A percentile compares a stretch with the other conserved stretches of the same genome.
phyloP scores from a whole-genome alignment of 1,139 yeast species.

The Yamadazyma diospyri region DNA sequence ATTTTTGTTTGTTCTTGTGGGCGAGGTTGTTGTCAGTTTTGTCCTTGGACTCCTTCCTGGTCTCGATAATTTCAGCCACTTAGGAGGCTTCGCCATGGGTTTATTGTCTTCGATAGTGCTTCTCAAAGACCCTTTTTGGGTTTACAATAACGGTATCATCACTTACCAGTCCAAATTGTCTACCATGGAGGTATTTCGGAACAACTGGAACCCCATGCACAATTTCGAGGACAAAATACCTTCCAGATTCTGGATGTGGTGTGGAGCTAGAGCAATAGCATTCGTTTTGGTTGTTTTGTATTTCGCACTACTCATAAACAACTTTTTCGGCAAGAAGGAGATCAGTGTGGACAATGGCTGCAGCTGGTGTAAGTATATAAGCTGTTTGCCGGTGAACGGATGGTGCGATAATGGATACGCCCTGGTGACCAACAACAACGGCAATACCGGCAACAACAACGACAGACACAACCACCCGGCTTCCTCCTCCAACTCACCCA shows the following conservation, averaged over 20 bases:
- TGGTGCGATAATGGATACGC: constrained; percentile 69
- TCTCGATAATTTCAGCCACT: constrained; percentile 70
- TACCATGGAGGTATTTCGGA: constrained; percentile 39
- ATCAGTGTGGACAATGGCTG: constrained; percentile 33
- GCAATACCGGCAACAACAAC: not conserved
- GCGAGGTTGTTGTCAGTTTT: constrained; percentile 58
- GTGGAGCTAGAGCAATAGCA: constrained; percentile 43
- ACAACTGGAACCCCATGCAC: constrained; percentile 41
- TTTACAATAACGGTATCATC: constrained; percentile 41
- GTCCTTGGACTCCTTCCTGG: constrained; percentile 73
- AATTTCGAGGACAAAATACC: constrained; percentile 34
- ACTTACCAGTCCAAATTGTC: constrained; percentile 35
- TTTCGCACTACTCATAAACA: constrained; percentile 46
- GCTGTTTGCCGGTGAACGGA: constrained; percentile 67
- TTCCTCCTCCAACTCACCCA: constrained; percentile 1
- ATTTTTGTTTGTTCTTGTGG: constrained; percentile 46
- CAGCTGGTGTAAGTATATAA: constrained; percentile 70
- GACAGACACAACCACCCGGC: not conserved
- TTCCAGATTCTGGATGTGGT: constrained; percentile 46
- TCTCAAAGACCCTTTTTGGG: constrained; percentile 58
- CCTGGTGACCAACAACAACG: constrained; percentile 22
- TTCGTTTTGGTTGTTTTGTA: constrained; percentile 47
- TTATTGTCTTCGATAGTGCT: constrained; percentile 48
- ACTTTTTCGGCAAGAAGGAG: constrained; percentile 47
- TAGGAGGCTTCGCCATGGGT: constrained; percentile 75